Evolutionary conservation across 2,329 filamentous ascomycete genomes (phyloP), one percentile per base, ranked within the genome.

Genomic region (Lasiodiplodia gonubiensis): DNA sequence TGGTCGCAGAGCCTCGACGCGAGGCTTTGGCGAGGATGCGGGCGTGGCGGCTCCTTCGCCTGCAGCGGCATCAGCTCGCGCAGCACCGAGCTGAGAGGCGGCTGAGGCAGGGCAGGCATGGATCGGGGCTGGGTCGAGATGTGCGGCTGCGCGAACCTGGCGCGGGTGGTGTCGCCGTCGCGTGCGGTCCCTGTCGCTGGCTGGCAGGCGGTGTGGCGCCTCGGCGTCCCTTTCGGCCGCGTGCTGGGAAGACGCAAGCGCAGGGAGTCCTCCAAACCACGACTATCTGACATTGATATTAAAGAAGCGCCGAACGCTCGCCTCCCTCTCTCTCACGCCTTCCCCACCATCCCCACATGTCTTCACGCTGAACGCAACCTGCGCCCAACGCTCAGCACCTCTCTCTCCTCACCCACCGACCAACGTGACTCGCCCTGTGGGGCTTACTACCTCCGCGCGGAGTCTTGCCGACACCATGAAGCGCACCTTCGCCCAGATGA

Each of bases 1-100:
- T 61, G n/a, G 30, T 39, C 30, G 64, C 52, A 57, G 64, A 66
- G 64, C 64, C 64, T 66, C 64, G 64, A 66, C 27, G 64, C 64
- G 64, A 66, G 64, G 64, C 60, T 23, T 35, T 23, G 55, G 55
- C 25, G 60, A 25, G 18, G 35, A 30, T 51, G 51, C 30, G 39
- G 51, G 39, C 39, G 63, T 65, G 52, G 59, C 59, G 59, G 59
- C 46, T 51, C 42, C 59, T 63, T 63, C 59, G 59, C 46, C 18
- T 51, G 25, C 12, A 30, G 42, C 59, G 42, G 59, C 59, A 48
- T 42, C 57, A 49, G 53, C 30, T 27, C 18, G 11, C 11, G 18
- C 18, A n/a, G 30, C 30, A 35, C 18, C 51, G 21, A 27, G 61
- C 48, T 64, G 61, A 64, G n/a, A 21, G 23, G 33, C 37, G 51